Conservation (phyloP, 106 monocot species). For the Dendrobium chrysotoxum region DNA sequence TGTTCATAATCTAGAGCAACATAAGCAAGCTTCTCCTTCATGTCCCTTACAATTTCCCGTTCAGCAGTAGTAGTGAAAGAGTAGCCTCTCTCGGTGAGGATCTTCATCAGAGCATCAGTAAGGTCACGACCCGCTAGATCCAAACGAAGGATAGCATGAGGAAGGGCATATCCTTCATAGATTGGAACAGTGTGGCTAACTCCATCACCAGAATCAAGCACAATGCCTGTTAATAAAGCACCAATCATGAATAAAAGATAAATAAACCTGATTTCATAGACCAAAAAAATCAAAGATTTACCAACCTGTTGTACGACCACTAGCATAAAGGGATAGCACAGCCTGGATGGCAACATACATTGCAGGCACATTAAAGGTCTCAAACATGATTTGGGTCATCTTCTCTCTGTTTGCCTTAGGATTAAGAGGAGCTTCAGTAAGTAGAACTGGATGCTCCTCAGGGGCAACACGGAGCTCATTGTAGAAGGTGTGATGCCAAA, state of each 20-base stretch:
- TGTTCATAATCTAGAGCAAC: conserved; percentile 27
- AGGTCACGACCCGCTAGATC: conserved; percentile 23
- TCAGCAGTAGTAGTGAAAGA: conserved; percentile 24
- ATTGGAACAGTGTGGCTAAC: conserved; percentile 28
- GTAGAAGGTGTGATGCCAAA: conserved; percentile 23
- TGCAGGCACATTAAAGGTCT: conserved; percentile 16
- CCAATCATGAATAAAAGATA: neutral
- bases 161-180: conserved; percentile 25
- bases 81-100: conserved; percentile 24
- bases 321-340: conserved; percentile 14
- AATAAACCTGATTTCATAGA: neutral
- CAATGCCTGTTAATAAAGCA: conserved; percentile 13
- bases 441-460: conserved; percentile 12
- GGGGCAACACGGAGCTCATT: conserved; percentile 18
- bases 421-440: conserved; percentile 17
- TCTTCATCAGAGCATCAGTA: conserved; percentile 25
- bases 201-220: conserved; percentile 29
- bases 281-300: neutral
- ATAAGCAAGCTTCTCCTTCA: conserved; percentile 30
- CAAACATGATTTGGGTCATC: conserved; percentile 22
- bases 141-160: conserved; percentile 22
- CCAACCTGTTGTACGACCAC: conserved; percentile 14
- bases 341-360: conserved; percentile 18
- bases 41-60: conserved; percentile 24
- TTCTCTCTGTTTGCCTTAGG: conserved; percentile 20